Evolutionary conservation across 1,284 basidiomycete genomes (phyloP).

Genomic region (Cryptococcus sp.): DNA sequence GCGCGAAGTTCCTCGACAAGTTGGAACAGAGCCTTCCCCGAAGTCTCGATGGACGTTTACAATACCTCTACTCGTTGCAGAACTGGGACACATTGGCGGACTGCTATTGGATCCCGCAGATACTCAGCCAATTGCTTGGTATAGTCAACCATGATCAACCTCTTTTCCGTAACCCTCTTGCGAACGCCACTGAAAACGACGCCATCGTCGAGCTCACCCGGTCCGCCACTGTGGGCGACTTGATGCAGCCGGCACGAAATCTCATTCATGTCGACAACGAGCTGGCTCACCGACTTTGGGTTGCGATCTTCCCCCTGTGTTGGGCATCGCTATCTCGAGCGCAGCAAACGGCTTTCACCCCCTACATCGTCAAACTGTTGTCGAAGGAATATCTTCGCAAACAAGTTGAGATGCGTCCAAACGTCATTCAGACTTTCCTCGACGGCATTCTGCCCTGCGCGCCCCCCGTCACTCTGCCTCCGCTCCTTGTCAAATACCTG

Average conservation of each 20-base stretch:
- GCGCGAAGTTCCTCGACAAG: slow-evolving; percentile 86
- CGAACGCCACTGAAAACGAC: slow-evolving; percentile 26
- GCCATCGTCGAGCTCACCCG: slow-evolving; percentile 28
- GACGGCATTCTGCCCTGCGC: slow-evolving; percentile 79
- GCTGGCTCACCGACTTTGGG: slow-evolving; percentile 81
- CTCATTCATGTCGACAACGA: slow-evolving; percentile 79
- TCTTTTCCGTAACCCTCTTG: slow-evolving; percentile 29
- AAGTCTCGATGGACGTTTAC: slow-evolving; percentile 76
- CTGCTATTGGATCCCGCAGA: slow-evolving; percentile 93
- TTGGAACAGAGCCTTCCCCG: slow-evolving; percentile 87
- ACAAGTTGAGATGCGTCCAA: slow-evolving; percentile 88
- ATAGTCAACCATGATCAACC: slow-evolving; percentile 68
- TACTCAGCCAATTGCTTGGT: slow-evolving; percentile 85
- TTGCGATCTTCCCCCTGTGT: slow-evolving; percentile 83
- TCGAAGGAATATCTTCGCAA: slow-evolving; percentile 92
- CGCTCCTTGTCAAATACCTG: slow-evolving; percentile 93
- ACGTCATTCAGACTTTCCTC: slow-evolving; percentile 90
- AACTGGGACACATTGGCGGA: slow-evolving; percentile 94
- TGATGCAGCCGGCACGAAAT: slow-evolving; percentile 77
- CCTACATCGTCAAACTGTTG: slow-evolving; percentile 85
- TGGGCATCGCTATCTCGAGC: slow-evolving; percentile 84
- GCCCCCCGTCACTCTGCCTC: slow-evolving; percentile 85
- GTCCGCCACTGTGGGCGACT: slow-evolving; percentile 57
- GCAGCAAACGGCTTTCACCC: slow-evolving; percentile 86
- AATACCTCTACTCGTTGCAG: slow-evolving; percentile 90